Evolutionary conservation across 805 yeast species (phyloP), one percentile per base, ranked within the genome.

Genomic region (Hermanozyma aechmeae): DNA sequence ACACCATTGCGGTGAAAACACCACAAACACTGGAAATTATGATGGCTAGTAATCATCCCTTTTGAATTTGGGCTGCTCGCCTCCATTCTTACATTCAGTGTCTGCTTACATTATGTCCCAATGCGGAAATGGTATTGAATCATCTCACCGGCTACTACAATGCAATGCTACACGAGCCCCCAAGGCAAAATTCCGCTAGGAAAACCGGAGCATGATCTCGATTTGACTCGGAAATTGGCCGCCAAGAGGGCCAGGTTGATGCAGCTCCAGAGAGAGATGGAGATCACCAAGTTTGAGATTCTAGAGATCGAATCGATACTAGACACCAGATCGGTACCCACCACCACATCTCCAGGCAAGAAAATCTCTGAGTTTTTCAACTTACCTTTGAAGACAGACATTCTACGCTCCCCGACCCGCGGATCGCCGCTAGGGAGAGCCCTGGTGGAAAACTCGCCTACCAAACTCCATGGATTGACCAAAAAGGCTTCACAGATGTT

Each of bases 211-310:
- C 7, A 10, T 17, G 9, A 7, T 7, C 9, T 7, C 20, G 20
- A 17, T 7, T 10, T 17, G 10, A 17, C 10, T 7, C 20, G 20
- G 4, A 30, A 35, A 21, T 55, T 50, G 32, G 74, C 80, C 0
- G 42, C 64, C 2, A 75, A 76, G 42, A 78, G 74, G 41, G 59
- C 76, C 34, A 63, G 63, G 31, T 61, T 75, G 6, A 36, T 61
- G 12, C 78, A 73, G 27, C 45, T 71, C 32, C 68, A 65, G 40
- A 50, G 57, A n/a, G 58, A 58, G 19, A 44, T 61, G 30, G 54
- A 56, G 10, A 23, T 32, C 5, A 39, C 57, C 18, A 53, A 57
- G 34, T 43, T 46, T 16, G 60, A 60, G 37, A 46, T 74, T n/a
- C 43, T 53, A 11, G 48, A 47, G 21, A 7, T 47, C 51, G 26